Conservation (phyloP, 2,329 filamentous ascomycete genomes). For the Amylocarpus encephaloides region DNA sequence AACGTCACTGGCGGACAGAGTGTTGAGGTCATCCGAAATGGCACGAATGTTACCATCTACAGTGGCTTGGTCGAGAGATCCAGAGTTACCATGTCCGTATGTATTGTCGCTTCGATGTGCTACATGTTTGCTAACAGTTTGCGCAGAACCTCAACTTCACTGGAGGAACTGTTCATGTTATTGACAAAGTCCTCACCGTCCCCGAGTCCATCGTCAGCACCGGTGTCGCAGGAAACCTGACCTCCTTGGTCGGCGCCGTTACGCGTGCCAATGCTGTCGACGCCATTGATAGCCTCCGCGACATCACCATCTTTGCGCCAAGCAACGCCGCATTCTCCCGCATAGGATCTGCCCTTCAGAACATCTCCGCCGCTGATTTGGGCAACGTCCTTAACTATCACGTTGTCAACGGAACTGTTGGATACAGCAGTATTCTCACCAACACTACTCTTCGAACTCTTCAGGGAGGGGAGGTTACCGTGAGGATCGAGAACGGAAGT, state of each 20-base stretch:
- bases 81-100: slow-evolving; percentile 23
- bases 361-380: slow-evolving; percentile 22
- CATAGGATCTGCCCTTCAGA: slow-evolving; percentile 26
- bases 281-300: slow-evolving; percentile 35
- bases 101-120: background rate
- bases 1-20: slow-evolving; percentile 45
- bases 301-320: slow-evolving; percentile 44
- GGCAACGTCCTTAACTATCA: slow-evolving; percentile 30
- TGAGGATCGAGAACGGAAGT: slow-evolving; percentile 30
- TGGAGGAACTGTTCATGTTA: slow-evolving; percentile 43
- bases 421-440: slow-evolving; percentile 26
- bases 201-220: slow-evolving; percentile 34
- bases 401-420: slow-evolving; percentile 27
- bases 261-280: slow-evolving; percentile 28
- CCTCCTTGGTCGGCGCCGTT: slow-evolving; percentile 31
- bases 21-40: slow-evolving; percentile 36
- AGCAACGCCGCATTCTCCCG: slow-evolving; percentile 30
- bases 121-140: background rate
- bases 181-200: slow-evolving; percentile 44
- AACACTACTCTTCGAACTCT: slow-evolving; percentile 26
- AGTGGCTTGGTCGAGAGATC: slow-evolving; percentile 24
- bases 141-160: slow-evolving; percentile 42
- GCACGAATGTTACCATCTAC: slow-evolving; percentile 35
- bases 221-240: slow-evolving; percentile 32
- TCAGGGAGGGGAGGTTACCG: slow-evolving; percentile 25